A percentile compares a stretch with the other conserved stretches of the same genome.
These are phyloP conservation scores for Alternaria incomplexa DNA, from an alignment of 2,329 filamentous ascomycete species.

Conservation along the genomic window DNA sequence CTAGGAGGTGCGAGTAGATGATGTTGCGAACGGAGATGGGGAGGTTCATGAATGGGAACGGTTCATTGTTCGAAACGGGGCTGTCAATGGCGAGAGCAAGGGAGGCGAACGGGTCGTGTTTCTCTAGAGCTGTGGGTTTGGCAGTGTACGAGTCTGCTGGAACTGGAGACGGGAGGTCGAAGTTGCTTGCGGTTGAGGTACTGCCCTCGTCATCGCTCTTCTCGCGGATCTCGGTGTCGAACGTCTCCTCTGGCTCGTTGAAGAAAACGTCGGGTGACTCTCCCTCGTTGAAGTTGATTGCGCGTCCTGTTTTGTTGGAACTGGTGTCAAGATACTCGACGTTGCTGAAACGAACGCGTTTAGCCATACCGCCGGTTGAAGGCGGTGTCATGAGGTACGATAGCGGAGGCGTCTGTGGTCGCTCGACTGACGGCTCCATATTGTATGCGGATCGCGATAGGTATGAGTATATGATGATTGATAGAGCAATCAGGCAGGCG, in stretches of 20 bases:
- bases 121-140: neutral
- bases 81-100: neutral
- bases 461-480: neutral
- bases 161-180: neutral
- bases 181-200: neutral
- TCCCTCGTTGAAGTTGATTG: neutral
- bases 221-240: conserved; percentile 8
- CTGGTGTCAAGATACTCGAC: neutral
- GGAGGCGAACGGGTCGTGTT: neutral
- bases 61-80: neutral
- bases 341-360: conserved; percentile 12
- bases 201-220: neutral
- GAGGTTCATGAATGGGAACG: conserved; percentile 30
- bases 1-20: conserved; percentile 31
- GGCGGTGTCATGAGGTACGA: conserved; percentile 27
- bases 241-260: conserved; percentile 12
- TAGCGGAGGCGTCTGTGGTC: conserved; percentile 16
- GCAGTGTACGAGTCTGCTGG: neutral
- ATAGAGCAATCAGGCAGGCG: neutral
- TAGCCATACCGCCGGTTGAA: conserved; percentile 16
- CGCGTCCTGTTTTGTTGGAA: conserved; percentile 3
- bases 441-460: neutral
- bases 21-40: conserved; percentile 26
- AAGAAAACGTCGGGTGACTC: conserved; percentile 13
- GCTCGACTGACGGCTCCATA: conserved; percentile 2